These are phyloP conservation scores for Penicillium thymicola DNA, from an alignment of 2,329 filamentous ascomycete species.

Conservation along the genomic window DNA sequence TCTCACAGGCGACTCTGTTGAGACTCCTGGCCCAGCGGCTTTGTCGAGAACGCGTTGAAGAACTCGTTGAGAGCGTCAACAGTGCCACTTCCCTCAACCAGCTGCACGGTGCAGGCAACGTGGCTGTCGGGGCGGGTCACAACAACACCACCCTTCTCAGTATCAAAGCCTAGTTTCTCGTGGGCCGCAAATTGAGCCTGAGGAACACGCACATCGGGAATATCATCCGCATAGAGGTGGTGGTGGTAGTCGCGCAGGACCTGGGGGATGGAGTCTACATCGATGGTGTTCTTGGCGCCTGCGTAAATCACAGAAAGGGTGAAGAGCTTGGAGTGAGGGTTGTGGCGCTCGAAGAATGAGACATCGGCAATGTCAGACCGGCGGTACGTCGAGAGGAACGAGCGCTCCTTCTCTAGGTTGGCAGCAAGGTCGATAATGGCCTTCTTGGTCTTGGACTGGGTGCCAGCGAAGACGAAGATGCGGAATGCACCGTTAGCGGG, in stretches of 20 bases:
- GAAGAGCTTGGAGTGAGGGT: conserved; percentile 80
- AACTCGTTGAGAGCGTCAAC: conserved; percentile 80
- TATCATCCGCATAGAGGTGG: conserved; percentile 83
- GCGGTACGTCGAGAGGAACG: conserved; percentile 68
- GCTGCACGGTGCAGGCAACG: conserved; percentile 69
- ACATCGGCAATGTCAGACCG: conserved; percentile 61
- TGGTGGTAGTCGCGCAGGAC: conserved; percentile 72
- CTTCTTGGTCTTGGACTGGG: conserved; percentile 54
- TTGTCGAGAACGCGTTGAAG: conserved; percentile 70
- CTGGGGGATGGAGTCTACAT: conserved; percentile 69
- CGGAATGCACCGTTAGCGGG: conserved; percentile 86
- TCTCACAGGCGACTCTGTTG: conserved; percentile 35
- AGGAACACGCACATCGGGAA: conserved; percentile 67
- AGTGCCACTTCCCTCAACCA: conserved; percentile 74
- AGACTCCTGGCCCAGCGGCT: conserved; percentile 41
- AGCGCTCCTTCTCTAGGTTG: conserved; percentile 61
- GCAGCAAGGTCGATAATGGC: conserved; percentile 69
- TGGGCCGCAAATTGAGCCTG: conserved; percentile 72
- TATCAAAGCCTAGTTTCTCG: conserved; percentile 77
- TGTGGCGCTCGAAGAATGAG: conserved; percentile 75
- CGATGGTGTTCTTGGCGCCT: conserved; percentile 63
- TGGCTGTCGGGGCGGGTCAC: conserved; percentile 87
- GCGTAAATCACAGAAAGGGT: conserved; percentile 75
- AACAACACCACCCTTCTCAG: conserved; percentile 71
- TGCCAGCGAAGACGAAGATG: conserved; percentile 80